Base-by-base conservation (phyloP, 768 basidiomycete genomes). In the Suillus ampliporus region DNA sequence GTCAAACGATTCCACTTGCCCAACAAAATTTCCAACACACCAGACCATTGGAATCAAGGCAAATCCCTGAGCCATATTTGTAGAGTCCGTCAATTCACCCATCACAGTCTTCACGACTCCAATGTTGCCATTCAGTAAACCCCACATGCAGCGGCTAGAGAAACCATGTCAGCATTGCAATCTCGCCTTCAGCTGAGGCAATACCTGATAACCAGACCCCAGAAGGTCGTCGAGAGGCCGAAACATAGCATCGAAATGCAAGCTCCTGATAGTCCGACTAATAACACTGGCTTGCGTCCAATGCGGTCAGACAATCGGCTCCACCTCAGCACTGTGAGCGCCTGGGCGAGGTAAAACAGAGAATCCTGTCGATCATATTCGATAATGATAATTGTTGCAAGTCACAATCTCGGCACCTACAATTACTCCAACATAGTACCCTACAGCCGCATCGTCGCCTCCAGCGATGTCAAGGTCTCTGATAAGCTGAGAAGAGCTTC, bases 71-170 rank as follows among this genome's bases (percentile, higher is more conserved):
- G 66, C 72, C 60, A 71, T 76, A 62, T 69, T 74, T 40, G 68
- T 75, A 50, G 70, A 67, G 65, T 89, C 87, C 0, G 87, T 88
- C 37, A 89, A 72, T 60, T 89, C 88, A 1, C 82, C 88, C 75
- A 90, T 83, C 67, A 86, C 83, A 68, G 84, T 87, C 71, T 90
- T 91, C 78, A 89, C 85, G 23, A 90, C 86, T 14, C 83, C 86
- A 14, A 85, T 81, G 66, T 88, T 88, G 44, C 87, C 88, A 66
- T 88, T 87, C 19, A 89, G 74, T 60, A 86, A 71, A 5, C 88
- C 88, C 83, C 84, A 38, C 46, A 59, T 64, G 64, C 89, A 90
- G 21, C 90, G 90, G 37, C 77, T 76, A 57, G 67, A 46, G 31
- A n/a, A 26, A 52, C 5, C 19, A 57, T 19, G 1, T 67, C 28